Evolutionary conservation across 345 rosid species (phyloP).

Genomic region (Kernera saxatilis): DNA sequence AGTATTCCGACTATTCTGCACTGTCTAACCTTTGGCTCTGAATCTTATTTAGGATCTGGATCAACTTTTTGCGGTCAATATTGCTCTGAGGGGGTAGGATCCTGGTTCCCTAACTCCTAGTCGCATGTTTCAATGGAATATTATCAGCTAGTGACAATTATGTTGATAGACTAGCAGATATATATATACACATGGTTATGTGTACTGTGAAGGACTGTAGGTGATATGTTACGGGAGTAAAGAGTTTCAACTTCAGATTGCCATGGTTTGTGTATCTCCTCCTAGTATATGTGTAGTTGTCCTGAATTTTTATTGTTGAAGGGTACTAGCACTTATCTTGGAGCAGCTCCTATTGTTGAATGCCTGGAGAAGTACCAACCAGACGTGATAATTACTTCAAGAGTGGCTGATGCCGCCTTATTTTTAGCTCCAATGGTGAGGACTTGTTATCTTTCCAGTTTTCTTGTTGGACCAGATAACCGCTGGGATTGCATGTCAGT

Average conservation of each 20-base stretch:
- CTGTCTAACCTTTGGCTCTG: not conserved
- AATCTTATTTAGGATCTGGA: constrained; percentile 40
- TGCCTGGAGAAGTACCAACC: constrained; percentile 83
- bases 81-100: constrained; percentile 51
- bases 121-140: not conserved
- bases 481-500: not conserved
- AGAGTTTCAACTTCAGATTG: not conserved
- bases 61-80: constrained; percentile 28
- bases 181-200: not conserved
- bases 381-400: constrained; percentile 72
- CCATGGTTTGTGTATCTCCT: not conserved
- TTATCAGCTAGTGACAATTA: not conserved
- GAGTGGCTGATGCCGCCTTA: constrained; percentile 88
- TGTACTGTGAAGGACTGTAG: not conserved
- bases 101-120: constrained; percentile 25
- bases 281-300: not conserved
- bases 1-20: not conserved
- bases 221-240: not conserved
- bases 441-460: not conserved
- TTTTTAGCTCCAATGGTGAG: constrained; percentile 94
- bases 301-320: constrained; percentile 26
- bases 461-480: not conserved
- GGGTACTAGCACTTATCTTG: constrained; percentile 87
- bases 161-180: not conserved
- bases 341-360: constrained; percentile 92